Evolutionary conservation across 2,329 filamentous ascomycete genomes (phyloP).

Genomic region (Colletotrichum brevisporum): DNA sequence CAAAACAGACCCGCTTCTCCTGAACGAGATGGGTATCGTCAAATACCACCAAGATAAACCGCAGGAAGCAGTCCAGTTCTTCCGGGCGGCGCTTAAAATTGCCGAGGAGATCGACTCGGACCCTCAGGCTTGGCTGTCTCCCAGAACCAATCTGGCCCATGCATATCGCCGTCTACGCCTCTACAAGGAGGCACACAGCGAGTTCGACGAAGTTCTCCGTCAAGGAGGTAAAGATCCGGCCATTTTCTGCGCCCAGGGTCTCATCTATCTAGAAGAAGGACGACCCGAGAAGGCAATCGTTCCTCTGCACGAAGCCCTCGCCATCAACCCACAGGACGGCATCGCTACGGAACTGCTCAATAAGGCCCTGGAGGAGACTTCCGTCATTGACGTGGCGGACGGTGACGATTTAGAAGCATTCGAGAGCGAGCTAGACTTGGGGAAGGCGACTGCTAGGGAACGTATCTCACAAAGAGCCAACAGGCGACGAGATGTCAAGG

Average conservation of each 20-base stretch:
- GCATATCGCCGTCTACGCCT: constrained; percentile 81
- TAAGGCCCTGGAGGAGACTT: constrained; percentile 77
- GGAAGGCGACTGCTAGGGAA: constrained; percentile 60
- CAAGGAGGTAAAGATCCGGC: constrained; percentile 84
- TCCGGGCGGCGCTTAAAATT: constrained; percentile 82
- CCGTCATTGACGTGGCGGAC: constrained; percentile 60
- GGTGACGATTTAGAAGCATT: constrained; percentile 63
- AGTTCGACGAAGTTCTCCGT: constrained; percentile 90
- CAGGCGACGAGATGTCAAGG: constrained; percentile 54
- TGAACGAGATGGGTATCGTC: constrained; percentile 98
- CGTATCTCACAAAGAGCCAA: constrained; percentile 50
- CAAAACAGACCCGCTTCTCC: constrained; percentile 86
- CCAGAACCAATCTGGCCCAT: constrained; percentile 90
- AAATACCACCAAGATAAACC: constrained; percentile 91
- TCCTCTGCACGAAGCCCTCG: constrained; percentile 87
- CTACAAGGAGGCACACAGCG: constrained; percentile 78
- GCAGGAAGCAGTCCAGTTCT: constrained; percentile 81
- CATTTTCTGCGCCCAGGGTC: constrained; percentile 85
- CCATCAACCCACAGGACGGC: constrained; percentile 83
- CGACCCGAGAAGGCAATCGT: constrained; percentile 83
- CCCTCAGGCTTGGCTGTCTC: constrained; percentile 84
- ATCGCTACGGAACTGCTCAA: constrained; percentile 84
- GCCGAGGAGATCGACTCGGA: constrained; percentile 87
- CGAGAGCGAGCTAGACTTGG: constrained; percentile 65
- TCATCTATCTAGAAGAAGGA: constrained; percentile 85